A percentile compares a stretch with the other conserved stretches of the same genome.
phyloP scores from a whole-genome alignment of 352 stramenopile species.

The Pythium brassicae region DNA sequence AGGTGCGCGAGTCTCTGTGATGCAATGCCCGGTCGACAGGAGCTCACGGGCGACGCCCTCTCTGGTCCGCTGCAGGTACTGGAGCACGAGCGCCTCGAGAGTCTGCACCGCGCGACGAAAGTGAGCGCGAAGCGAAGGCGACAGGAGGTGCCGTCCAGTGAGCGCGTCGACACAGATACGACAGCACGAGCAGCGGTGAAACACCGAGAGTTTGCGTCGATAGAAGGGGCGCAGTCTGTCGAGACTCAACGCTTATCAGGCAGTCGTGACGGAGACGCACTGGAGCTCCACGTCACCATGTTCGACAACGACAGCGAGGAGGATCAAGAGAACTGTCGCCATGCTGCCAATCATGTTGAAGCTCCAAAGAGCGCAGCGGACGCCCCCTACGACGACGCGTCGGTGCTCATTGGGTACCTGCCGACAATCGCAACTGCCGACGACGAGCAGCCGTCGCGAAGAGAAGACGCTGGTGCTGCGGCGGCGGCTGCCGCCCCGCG shows the following conservation, averaged over 20 bases:
- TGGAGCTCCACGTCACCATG: neutral
- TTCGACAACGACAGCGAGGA: neutral
- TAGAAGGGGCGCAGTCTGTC: neutral
- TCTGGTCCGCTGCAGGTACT: conserved; percentile 16
- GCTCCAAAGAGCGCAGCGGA: neutral
- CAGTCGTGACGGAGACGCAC: neutral
- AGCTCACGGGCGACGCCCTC: no score
- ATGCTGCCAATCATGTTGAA: neutral
- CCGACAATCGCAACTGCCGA: neutral
- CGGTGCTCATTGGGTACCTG: conserved; percentile 1
- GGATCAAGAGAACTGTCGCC: conserved; percentile 11
- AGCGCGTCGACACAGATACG: neutral
- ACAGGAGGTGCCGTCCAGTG: neutral
- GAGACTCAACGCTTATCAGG: neutral
- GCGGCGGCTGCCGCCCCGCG: neutral
- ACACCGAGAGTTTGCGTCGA: no score
- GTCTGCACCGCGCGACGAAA: conserved; percentile 10
- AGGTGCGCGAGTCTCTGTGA: conserved; percentile 30
- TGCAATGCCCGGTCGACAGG: no score
- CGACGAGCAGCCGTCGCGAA: neutral
- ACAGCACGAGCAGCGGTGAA: neutral
- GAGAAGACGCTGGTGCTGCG: neutral
- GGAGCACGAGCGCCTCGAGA: conserved; percentile 17
- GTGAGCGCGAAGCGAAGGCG: conserved; percentile 4
- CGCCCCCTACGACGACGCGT: conserved; percentile 1